These are phyloP conservation scores for Trichophyton verrucosum DNA, from an alignment of 2,329 filamentous ascomycete genomes.

Conservation along the genomic window DNA sequence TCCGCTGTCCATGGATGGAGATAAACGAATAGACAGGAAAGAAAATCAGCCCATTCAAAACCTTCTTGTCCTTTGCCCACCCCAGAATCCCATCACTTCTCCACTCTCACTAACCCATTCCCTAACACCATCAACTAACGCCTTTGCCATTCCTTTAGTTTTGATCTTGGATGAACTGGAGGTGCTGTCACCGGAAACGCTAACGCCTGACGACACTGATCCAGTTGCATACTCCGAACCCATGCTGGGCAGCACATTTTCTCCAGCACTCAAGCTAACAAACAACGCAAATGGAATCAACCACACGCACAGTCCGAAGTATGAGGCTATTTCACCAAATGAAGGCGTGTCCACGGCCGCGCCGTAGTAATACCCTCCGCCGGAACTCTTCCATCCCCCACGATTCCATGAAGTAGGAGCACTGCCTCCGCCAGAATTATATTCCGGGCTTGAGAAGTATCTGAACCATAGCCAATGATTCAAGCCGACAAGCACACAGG, in stretches of 20 bases:
- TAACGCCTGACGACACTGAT: conserved; percentile 10
- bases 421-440: conserved; percentile 27
- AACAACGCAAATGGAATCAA: conserved; percentile 91
- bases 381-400: conserved; percentile 15
- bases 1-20: background rate
- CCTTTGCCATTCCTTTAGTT: conserved; percentile 51
- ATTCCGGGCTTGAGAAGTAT: conserved; percentile 59
- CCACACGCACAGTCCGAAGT: conserved; percentile 95
- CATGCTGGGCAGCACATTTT: conserved; percentile 90
- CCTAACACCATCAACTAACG: conserved; percentile 45
- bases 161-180: conserved; percentile 30
- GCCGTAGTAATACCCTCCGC: conserved; percentile 26
- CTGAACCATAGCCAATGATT: conserved; percentile 97
- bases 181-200: conserved; percentile 9
- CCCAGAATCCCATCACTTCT: conserved; percentile 51
- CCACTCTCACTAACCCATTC: conserved; percentile 52
- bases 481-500: conserved; percentile 69
- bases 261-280: conserved; percentile 82
- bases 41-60: conserved; percentile 19
- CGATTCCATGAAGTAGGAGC: conserved; percentile 1
- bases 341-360: conserved; percentile 46
- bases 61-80: conserved; percentile 43
- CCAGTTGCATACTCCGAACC: conserved; percentile 60
- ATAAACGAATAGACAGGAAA: background rate
- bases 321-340: conserved; percentile 90